phyloP scores from a whole-genome alignment of 2,329 filamentous ascomycete species.

The Nakataea oryzae region DNA sequence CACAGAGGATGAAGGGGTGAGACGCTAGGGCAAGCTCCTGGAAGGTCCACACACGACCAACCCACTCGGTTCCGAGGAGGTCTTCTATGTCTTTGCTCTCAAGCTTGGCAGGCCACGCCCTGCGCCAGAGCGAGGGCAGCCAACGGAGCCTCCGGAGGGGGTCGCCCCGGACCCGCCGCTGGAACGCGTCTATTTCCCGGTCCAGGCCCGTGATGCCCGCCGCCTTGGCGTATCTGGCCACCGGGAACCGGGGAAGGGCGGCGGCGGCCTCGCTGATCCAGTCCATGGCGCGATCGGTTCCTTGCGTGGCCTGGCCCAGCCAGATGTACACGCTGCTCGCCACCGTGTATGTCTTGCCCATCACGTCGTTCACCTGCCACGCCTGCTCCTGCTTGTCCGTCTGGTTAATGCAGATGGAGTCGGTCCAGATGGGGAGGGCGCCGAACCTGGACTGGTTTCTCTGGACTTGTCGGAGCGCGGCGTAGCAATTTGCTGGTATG shows the following conservation, averaged over 20 bases:
- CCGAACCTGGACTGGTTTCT: not conserved
- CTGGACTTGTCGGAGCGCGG: not conserved
- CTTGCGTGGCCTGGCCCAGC: not conserved
- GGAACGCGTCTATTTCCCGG: not conserved
- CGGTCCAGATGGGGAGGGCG: not conserved
- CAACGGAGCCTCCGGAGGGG: not conserved
- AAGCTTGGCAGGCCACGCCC: not conserved
- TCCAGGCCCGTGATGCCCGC: not conserved
- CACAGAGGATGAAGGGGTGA: not conserved
- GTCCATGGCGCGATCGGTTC: not conserved
- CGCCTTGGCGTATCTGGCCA: not conserved
- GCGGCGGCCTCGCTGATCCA: not conserved
- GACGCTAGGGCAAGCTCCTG: not conserved
- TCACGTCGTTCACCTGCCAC: not conserved
- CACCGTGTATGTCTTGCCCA: not conserved
- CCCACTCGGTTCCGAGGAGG: not conserved
- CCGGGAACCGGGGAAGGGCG: not conserved
- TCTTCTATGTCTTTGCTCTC: not conserved
- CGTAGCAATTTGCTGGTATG: not conserved
- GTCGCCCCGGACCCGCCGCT: not conserved
- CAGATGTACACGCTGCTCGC: not conserved
- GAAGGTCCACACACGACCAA: not conserved
- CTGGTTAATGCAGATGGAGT: not conserved
- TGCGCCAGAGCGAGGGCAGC: not conserved
- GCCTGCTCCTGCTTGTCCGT: not conserved